Evolutionary conservation across 208 protist genomes (phyloP).

Genomic region (Herpetomonas samuelpessoai): DNA sequence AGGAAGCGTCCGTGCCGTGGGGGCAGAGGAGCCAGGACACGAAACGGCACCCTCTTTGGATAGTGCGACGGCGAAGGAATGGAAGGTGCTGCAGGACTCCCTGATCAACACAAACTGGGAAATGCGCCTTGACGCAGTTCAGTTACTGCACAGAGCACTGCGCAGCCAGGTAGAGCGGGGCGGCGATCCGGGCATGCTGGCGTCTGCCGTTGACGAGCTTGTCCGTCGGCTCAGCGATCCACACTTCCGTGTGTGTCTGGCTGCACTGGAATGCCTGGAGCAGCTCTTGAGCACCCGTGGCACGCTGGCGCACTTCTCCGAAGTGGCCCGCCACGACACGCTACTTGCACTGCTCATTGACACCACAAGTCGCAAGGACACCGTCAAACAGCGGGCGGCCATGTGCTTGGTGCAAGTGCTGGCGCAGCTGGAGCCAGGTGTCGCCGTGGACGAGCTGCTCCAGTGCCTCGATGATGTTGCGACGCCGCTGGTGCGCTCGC

Average conservation of each 20-base stretch:
- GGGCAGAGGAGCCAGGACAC: background rate
- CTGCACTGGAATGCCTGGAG: conserved; percentile 27
- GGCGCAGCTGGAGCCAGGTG: background rate
- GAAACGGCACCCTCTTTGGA: background rate
- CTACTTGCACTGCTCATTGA: conserved; percentile 3
- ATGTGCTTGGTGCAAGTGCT: background rate
- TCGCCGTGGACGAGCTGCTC: conserved; percentile 12
- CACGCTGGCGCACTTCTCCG: background rate
- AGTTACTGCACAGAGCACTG: conserved; percentile 11
- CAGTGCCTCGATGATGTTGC: conserved; percentile 13
- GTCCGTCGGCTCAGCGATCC: conserved; percentile 40
- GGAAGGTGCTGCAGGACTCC: conserved; percentile 6
- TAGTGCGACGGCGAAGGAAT: no score
- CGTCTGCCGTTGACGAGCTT: conserved; percentile 12
- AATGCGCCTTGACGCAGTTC: conserved; percentile 1
- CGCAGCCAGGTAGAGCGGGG: conserved; percentile 3
- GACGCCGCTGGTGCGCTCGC: conserved; percentile 17
- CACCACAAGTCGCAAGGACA: background rate
- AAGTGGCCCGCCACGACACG: background rate
- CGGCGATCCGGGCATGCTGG: conserved; percentile 8
- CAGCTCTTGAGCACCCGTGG: background rate
- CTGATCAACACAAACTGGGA: conserved; percentile 40
- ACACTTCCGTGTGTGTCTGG: conserved; percentile 43
- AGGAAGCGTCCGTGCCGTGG: background rate
- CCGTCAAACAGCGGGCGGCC: background rate